Conservation (phyloP, 2,329 filamentous ascomycete genomes). For the Claviceps pazoutovae region DNA sequence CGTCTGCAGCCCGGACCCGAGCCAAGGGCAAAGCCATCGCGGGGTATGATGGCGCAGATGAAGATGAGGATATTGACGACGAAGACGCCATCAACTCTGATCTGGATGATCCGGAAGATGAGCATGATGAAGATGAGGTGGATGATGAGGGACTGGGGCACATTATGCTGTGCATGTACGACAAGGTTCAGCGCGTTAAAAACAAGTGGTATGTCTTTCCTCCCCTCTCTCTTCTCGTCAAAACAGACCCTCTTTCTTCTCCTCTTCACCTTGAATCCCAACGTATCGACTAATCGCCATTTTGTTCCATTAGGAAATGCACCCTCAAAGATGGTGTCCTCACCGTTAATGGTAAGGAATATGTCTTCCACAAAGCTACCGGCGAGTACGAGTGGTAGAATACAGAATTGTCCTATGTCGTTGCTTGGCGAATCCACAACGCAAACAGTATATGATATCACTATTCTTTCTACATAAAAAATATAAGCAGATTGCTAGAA, state of each 20-base stretch:
- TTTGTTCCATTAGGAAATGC: conserved; percentile 57
- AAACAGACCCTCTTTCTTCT: conserved; percentile 7
- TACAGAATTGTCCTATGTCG: background rate
- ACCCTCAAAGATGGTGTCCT: conserved; percentile 92
- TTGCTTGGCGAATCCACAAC: background rate
- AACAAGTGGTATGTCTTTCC: conserved; percentile 64
- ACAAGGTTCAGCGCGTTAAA: conserved; percentile 98
- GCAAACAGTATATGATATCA: background rate
- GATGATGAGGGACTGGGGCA: conserved; percentile 73
- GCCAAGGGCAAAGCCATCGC: conserved; percentile 20
- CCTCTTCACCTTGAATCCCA: background rate
- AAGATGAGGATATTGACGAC: conserved; percentile 51
- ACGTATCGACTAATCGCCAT: conserved; percentile 1
- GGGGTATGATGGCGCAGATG: conserved; percentile 50
- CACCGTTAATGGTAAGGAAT: conserved; percentile 86
- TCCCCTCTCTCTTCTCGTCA: background rate
- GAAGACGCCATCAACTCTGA: conserved; percentile 98
- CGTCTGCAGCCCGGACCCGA: conserved; percentile 6
- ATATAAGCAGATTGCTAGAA: too few species aligned
- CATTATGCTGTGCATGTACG: conserved; percentile 97
- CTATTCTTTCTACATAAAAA: background rate
- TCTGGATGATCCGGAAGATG: conserved; percentile 86
- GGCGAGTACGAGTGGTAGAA: conserved; percentile 93
- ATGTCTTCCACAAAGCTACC: conserved; percentile 93
- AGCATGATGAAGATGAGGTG: conserved; percentile 69